These are phyloP conservation scores for Salicornia ramosissima DNA, from an alignment of 148 eudicot genomes.

Conservation along the genomic window DNA sequence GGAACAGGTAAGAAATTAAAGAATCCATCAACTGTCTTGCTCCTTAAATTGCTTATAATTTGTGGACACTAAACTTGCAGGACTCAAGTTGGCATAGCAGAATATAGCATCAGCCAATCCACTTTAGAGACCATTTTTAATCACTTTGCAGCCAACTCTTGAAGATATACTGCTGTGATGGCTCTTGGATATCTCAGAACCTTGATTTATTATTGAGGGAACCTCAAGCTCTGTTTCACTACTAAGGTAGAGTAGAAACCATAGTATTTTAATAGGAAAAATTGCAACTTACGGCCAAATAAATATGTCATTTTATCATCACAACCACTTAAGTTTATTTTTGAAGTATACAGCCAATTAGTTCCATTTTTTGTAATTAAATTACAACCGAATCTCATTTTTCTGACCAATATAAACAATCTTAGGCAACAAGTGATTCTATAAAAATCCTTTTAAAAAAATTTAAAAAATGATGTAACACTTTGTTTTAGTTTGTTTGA, in stretches of 20 bases:
- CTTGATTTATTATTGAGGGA: not conserved
- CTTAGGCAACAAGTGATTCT: no score
- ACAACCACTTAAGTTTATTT: no score
- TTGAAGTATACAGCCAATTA: no score
- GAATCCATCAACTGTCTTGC: not conserved
- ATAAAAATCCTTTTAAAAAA: no score
- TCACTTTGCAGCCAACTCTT: slow-evolving; percentile 83
- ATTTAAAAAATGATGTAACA: no score
- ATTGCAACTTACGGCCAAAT: no score
- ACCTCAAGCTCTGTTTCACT: slow-evolving; percentile 7
- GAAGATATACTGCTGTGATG: slow-evolving; percentile 14
- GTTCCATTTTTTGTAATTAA: no score
- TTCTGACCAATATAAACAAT: no score
- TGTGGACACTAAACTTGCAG: slow-evolving; percentile 33
- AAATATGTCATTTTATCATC: no score
- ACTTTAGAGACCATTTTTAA: slow-evolving; percentile 94
- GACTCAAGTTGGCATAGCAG: slow-evolving; percentile 65
- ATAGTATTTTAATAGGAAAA: not conserved
- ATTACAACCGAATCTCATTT: no score
- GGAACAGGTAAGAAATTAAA: slow-evolving; percentile 52
- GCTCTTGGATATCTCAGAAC: slow-evolving; percentile 3
- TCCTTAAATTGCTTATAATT: not conserved
- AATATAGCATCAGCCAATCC: slow-evolving; percentile 95
- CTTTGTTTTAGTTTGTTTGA: no score
- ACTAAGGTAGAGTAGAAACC: not conserved